Evolutionary conservation across 495 filamentous ascomycete genomes (phyloP), one percentile per base, ranked within the genome.

Genomic region (Penicillium dipodomyicola): DNA sequence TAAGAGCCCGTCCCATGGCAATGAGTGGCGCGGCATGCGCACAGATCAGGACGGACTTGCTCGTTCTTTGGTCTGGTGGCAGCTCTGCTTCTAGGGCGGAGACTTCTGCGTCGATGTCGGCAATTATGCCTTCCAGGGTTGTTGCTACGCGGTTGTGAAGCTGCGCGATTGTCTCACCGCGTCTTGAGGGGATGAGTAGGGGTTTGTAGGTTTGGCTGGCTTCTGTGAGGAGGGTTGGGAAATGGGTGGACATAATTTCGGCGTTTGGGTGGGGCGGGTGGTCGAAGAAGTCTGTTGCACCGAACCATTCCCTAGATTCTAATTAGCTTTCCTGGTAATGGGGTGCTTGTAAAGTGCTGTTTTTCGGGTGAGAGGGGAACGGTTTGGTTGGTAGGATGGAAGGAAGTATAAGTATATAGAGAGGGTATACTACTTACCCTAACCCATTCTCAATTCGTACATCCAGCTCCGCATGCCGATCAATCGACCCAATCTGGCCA

Each of bases 1-100:
- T 96, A 60, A 98, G 73, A 5, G 80, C 83, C 12, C 94, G 80
- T 3, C 92, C 94, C 52, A 91, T 85, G 6, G 88, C 87, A 64
- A 98, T 95, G 63, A 96, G 77, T 14, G 84, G 80, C 20, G 94
- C 94, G 0, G 93, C 94, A 75, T 98, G 94, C n/a, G 90, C 86
- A 69, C 89, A 96, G 14, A 98, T 80, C 22, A 96, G 59, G 15
- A 97, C 75, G 0, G 90, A 77, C 47, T 83, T 87, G 47, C 69
- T 73, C 1, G 68, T 69, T 5, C 64, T 59, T 42, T 62, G 53
- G 6, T 67, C 62, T 1, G 49, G 40, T 10, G 68, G 47, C 1
- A 64, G 42, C 8, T 57, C 23, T 5, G 68, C 62, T 49, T 77
- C 75, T 1, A 70, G 15, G 0, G 53, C 65, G 2, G 65, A 49